These are phyloP conservation scores for Talaromyces sp. DNA, from an alignment of 2,329 filamentous ascomycete genomes.

Conservation along the genomic window DNA sequence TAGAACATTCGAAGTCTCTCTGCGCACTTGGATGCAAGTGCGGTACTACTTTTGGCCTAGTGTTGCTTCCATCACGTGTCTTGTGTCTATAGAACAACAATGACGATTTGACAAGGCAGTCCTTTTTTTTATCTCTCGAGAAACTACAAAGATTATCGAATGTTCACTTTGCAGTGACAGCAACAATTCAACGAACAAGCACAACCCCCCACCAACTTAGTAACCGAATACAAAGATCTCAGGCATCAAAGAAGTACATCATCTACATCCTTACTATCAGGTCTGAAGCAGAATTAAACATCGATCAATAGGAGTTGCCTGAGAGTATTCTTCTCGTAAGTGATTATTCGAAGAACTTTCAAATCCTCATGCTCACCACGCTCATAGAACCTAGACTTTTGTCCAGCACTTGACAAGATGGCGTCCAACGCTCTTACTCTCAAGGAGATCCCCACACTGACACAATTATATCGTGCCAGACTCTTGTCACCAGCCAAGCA, in stretches of 20 bases:
- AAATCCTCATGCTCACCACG: not conserved
- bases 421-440: constrained; percentile 25
- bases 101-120: not conserved
- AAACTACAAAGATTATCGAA: not conserved
- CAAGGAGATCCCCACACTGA: constrained; percentile 44
- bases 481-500: constrained; percentile 44
- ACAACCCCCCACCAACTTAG: not conserved
- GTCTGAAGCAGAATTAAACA: not conserved
- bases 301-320: not conserved
- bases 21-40: not conserved
- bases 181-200: not conserved
- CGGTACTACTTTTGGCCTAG: not conserved
- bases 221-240: too few species aligned
- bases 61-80: not conserved
- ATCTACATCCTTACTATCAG: not conserved
- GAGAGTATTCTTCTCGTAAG: not conserved
- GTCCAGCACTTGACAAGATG: constrained; percentile 6
- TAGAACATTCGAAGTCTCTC: not conserved
- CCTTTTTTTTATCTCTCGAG: not conserved
- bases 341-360: not conserved
- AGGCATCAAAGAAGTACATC: not conserved
- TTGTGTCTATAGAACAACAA: not conserved
- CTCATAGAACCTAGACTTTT: not conserved
- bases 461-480: constrained; percentile 63
- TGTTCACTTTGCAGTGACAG: not conserved